Base-by-base conservation (phyloP, 176 grass and related monocot species). In the Alloteropsis semialata region DNA sequence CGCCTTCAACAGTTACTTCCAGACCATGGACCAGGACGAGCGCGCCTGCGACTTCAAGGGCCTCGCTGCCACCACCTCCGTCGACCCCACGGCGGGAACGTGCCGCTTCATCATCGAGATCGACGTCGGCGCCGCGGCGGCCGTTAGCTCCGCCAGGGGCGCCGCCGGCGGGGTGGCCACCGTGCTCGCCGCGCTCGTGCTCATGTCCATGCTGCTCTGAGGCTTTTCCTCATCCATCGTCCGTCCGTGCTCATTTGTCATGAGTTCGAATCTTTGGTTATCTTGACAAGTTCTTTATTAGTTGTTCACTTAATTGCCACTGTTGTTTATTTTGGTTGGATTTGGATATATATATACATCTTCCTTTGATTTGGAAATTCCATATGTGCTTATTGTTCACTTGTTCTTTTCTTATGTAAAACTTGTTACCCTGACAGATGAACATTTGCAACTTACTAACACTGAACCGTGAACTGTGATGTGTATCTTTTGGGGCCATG, bases 1-100 rank as follows among this genome's bases (percentile, higher is more conserved):
- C 53, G 91, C 94, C 0, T 87, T 69, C 79, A 97, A 97, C 57
- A 91, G 80, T 77, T 97, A 89, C 72, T 97, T 91, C 88, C 94
- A 97, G 86, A 85, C 1, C 44, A 91, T 87, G 17, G 94, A 97
- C 72, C 94, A 97, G 81, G 94, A 97, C 76, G 51, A 87, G 6
- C 75, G 72, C 3, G 94, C 94, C 38, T 97, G 94, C 58, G 56
- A 89, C 81, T 97, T 97, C 76, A 34, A 12, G 6, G 84, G 82
- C 10, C 60, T 97, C 45, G 94, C 91, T 25, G 59, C 94, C 28
- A 55, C 55, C 29, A 97, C 94, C 38, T 85, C 42, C 42, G 91
- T 81, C 36, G 75, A 97, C 53, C 94, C 94, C 1, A 78, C 94
- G 22, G 37, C 33, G 2, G 74, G 80, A 0, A 83, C 68, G 0